Base-by-base conservation (phyloP, 441 rosid species). In the Manihot esculenta region DNA sequence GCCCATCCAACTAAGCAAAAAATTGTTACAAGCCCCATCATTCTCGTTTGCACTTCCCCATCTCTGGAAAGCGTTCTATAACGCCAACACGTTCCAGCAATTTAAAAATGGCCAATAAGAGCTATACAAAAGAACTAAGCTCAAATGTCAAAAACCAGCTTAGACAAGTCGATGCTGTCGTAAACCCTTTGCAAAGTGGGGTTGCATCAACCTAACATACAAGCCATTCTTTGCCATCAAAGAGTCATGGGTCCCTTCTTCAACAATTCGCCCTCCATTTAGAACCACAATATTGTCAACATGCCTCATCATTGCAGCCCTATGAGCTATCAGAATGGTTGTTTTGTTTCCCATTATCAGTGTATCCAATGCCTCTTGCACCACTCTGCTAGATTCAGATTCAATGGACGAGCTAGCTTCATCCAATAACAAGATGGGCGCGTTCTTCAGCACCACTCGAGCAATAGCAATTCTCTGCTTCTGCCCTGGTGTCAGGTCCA, bases 401-500 rank as follows among this genome's bases (percentile, higher is more conserved):
- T 95, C 99, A 1, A 95, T 85, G 33, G 97, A 81, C 4, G 97
- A 93, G 76, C 98, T 91, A 61, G 99, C 99, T 81, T 95, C 99
- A 71, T 93, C 98, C 71, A 93, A 72, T 71, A 95, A 78, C 77
- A 95, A 78, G 74, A 95, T 93, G 47, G 97, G 97, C 20, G 99
- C 97, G 71, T 93, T 95, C 87, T 93, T 95, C 77, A 95, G 82
- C 65, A 95, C 93, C 15, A 91, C 99, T 51, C 96, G 83, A 44
- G 99, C 98, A 62, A 95, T 91, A 14, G 96, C 98, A 57, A 93
- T 88, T 77, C 99, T 87, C 83, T 93, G 99, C 77, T 93, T 95
- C 88, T 95, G 99, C 67, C 99, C 98, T 0, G 96, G 93, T 51
- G 97, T 93, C 64, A 93, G 82, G 72, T 95, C 97, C 35, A 95